Base-by-base conservation (phyloP, 1,139 yeast species). In the Yamadazyma membranifaciens region DNA sequence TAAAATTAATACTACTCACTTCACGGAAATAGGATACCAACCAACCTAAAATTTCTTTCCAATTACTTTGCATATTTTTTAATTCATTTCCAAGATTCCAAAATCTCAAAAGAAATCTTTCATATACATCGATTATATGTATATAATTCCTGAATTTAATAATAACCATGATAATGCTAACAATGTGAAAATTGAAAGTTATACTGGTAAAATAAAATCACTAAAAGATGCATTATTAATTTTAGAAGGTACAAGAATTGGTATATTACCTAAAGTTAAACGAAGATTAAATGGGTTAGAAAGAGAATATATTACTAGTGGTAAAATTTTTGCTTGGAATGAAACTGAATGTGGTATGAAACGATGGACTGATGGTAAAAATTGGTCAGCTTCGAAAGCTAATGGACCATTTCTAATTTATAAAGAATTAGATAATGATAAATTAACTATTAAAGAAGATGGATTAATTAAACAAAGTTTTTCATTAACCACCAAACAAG, bases 301-400 rank as follows among this genome's bases (percentile, higher is more conserved):
- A 55, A 64, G 88, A 15, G 59, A 65, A 26, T 62, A 59, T 39
- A 81, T 83, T 35, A 62, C 61, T 15, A 71, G 80, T 12, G 86
- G 87, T n/a, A 69, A 81, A 1, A 74, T 83, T 1, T 83, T 79
- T 50, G 76, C 81, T 3, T 83, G 89, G 89, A 82, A 80, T 54
- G 89, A 83, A 57, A 67, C 74, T 16, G 81, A 78, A 49, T 80
- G 87, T 38, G 85, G 82, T 13, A 83, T 83, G 81, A 74, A 80
- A 48, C 63, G 89, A 32, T 83, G 91, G 91, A 83, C 91, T 1
- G 91, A 83, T 53, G 87, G 89, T 29, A 73, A 73, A 48, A 68
- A 75, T 31, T 83, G 89, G 89, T 73, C 81, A 43, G 87, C 89
- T 2, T 78, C 86, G 0, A 68, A 87, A 48, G 88, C 83, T 3